Conservation (phyloP, 1,284 basidiomycete species). For the Sporisorium exsertum region DNA sequence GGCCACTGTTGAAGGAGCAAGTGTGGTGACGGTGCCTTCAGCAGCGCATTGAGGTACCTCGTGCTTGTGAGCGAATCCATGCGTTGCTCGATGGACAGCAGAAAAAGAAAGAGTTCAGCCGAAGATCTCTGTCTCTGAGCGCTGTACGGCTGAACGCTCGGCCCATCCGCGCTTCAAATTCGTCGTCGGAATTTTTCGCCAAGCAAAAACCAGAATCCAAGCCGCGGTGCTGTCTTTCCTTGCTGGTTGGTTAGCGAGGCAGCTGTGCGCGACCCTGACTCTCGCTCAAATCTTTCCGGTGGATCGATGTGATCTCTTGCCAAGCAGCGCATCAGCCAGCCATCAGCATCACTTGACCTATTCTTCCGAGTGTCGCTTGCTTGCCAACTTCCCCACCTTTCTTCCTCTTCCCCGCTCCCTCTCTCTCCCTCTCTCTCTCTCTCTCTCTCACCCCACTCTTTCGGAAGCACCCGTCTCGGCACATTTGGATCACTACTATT, state of each 20-base stretch:
- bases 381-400: not conserved
- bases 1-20: not conserved
- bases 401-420: not conserved
- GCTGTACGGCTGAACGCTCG: too few species aligned
- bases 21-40: too few species aligned
- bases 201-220: not conserved
- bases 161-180: not conserved
- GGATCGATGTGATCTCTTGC: not conserved
- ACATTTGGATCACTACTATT: not conserved
- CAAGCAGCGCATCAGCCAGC: conserved; percentile 6
- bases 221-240: not conserved
- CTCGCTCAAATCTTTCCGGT: not conserved
- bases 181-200: not conserved
- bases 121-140: not conserved
- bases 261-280: conserved; percentile 6
- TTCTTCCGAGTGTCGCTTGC: conserved; percentile 1
- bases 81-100: conserved; percentile 7
- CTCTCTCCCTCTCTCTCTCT: not conserved
- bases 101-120: conserved; percentile 1
- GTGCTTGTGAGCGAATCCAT: conserved; percentile 2
- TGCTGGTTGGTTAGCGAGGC: conserved; percentile 6
- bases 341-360: not conserved
- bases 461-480: not conserved
- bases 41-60: conserved; percentile 21
- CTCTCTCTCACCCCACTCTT: not conserved